Evolutionary conservation across 2,329 filamentous ascomycete genomes (phyloP).

Genomic region (Cytospora piceae): DNA sequence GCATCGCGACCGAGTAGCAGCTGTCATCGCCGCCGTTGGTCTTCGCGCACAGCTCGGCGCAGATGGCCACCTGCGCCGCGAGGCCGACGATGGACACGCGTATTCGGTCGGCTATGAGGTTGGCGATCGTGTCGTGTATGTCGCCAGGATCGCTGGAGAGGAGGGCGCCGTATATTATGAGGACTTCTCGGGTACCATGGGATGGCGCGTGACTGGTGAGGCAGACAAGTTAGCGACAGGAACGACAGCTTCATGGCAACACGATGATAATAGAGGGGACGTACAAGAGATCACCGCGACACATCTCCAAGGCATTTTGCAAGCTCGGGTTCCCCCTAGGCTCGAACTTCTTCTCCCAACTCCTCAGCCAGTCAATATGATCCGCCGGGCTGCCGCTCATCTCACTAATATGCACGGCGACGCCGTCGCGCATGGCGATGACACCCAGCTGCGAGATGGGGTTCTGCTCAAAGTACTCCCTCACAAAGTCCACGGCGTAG

Average conservation of each 20-base stretch:
- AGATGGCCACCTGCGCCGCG: conserved; percentile 89
- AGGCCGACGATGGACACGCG: conserved; percentile 88
- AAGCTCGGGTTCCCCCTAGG: conserved; percentile 77
- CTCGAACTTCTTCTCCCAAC: conserved; percentile 65
- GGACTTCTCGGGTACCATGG: conserved; percentile 90
- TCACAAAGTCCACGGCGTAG: conserved; percentile 85
- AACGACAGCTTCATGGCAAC: background rate
- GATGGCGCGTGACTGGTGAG: conserved; percentile 76
- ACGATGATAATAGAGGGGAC: conserved; percentile 34
- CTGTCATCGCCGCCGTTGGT: conserved; percentile 81
- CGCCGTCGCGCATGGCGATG: conserved; percentile 88
- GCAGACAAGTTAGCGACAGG: conserved; percentile 29
- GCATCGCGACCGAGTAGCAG: conserved; percentile 81
- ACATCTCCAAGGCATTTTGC: conserved; percentile 96
- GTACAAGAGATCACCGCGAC: conserved; percentile 84
- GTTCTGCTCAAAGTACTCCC: conserved; percentile 97
- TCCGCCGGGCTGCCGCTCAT: conserved; percentile 90
- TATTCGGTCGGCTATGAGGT: conserved; percentile 80
- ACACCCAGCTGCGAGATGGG: conserved; percentile 95
- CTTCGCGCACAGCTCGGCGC: conserved; percentile 81
- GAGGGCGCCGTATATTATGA: conserved; percentile 89
- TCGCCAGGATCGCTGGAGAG: conserved; percentile 92
- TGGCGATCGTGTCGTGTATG: conserved; percentile 85
- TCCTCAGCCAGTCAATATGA: conserved; percentile 77
- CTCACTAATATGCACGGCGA: conserved; percentile 84